Base-by-base conservation (phyloP, 2,329 filamentous ascomycete species). In the Ophiostoma pallidulum region DNA sequence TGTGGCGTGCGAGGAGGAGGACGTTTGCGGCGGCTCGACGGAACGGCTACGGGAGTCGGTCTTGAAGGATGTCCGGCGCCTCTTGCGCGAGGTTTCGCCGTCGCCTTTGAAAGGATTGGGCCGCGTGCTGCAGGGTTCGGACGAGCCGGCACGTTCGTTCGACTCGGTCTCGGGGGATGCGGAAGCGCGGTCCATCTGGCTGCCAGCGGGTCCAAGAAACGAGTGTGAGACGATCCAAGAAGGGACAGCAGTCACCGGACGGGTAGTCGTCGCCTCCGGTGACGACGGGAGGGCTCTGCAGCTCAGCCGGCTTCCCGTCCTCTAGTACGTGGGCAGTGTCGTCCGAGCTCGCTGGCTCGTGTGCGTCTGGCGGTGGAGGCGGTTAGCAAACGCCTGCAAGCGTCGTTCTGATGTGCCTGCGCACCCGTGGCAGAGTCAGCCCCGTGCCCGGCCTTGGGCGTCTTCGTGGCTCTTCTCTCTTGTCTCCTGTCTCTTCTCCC, bases 101-200 rank as follows among this genome's bases (percentile, higher is more conserved):
- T 80, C 77, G 65, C 42, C 42, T 24, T 80, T 72, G 61, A 82
- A 82, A 35, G 79, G 79, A 54, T 82, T 81, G 45, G 75, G 76
- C 53, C 79, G 74, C 56, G 74, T 78, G 58, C 77, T 75, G 63
- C 72, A 72, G 62, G 76, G 74, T 68, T 83, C 79, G 64, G 75
- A 74, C 58, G 77, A 81, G 64, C 71, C 69, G 59, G 74, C 73
- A 64, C 75, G 74, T 67, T 77, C 74, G 70, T 66, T 70, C 63
- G 67, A 66, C 64, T 76, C 72, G 60, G 66, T 64, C 54, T 68
- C 65, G 41, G 50, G 50, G 41, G 50, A 50, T 59, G 59, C 67
- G 60, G 69, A 67, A 61, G 67, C 64, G 62, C 66, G 69, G 69
- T 75, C 73, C 74, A 77, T 77, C 67, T 69, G 73, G 65, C 61